Base-by-base conservation (phyloP, 345 rosid species). In the Acer saccharum region DNA sequence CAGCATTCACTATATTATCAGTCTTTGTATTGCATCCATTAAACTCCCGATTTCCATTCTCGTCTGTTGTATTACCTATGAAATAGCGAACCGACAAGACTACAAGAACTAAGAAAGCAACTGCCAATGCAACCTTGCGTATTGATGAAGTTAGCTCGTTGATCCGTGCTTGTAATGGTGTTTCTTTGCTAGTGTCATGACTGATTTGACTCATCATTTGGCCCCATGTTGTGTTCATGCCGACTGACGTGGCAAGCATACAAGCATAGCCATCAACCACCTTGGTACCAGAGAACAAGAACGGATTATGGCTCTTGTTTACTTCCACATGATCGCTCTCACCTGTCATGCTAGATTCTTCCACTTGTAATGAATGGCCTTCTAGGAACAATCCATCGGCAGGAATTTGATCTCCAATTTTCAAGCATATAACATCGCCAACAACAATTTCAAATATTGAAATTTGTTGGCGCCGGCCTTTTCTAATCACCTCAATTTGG, bases 191-290 rank as follows among this genome's bases (percentile, higher is more conserved):
- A 0, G 46, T 39, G 58, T 76, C 79, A 0, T 50, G 67, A 67
- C 67, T 72, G 20, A 84, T 81, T 4, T 76, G 70, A 72, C 85
- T 76, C 86, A 86, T 84, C 85, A 84, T 82, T 72, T 86, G 69
- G 0, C 85, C 88, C 87, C 88, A 86, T 8, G 74, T 64, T 0
- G 89, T 86, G 78, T 76, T 82, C 86, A 77, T 82, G 21, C 89
- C 91, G 0, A 86, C 89, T 0, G 84, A 79, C 3, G 86, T 83
- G 39, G 83, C 81, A 5, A 86, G 50, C 91, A 88, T 88, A 6
- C 75, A 58, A 2, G 83, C 88, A 2, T 79, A 61, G 46, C 85
- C 85, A 3, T 75, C 74, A 0, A 69, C 79, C 41, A 80, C 84
- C 65, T 79, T 77, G n/a, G 83, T 52, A 0, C 88, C 88, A 0